These are phyloP conservation scores for Entelexis paramagnoliae DNA, from an alignment of 1,139 yeast species.

Conservation along the genomic window DNA sequence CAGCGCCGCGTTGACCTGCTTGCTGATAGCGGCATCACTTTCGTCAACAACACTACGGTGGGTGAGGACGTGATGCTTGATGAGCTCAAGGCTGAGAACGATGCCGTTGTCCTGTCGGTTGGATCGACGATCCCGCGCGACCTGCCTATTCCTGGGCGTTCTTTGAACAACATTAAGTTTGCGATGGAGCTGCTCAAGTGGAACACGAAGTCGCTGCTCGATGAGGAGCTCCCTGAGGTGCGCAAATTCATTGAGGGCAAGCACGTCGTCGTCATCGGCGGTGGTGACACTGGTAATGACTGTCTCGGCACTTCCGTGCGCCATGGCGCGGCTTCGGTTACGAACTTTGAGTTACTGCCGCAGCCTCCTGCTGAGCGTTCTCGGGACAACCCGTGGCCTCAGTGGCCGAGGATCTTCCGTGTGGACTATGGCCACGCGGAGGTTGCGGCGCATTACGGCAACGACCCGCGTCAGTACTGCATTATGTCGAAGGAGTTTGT, in stretches of 20 bases:
- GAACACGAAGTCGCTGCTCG: slow-evolving; percentile 84
- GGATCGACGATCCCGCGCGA: slow-evolving; percentile 97
- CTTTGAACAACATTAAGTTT: slow-evolving; percentile 74
- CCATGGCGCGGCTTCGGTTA: slow-evolving; percentile 93
- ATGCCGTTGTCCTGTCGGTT: slow-evolving; percentile 86
- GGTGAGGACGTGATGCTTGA: slow-evolving; percentile 69
- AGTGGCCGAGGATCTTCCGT: slow-evolving; percentile 97
- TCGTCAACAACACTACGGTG: slow-evolving; percentile 63
- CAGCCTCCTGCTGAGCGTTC: slow-evolving; percentile 80
- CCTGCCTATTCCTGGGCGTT: slow-evolving; percentile 87
- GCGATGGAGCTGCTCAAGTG: slow-evolving; percentile 88
- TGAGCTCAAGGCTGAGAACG: slow-evolving; percentile 52
- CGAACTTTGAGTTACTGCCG: slow-evolving; percentile 89
- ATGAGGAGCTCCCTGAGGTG: slow-evolving; percentile 68
- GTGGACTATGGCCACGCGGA: slow-evolving; percentile 97
- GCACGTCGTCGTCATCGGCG: slow-evolving; percentile 92
- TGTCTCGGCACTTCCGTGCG: slow-evolving; percentile 96
- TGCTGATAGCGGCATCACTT: slow-evolving; percentile 81
- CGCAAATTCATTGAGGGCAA: slow-evolving; percentile 67
- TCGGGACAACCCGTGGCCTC: slow-evolving; percentile 99
- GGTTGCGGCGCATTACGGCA: slow-evolving; percentile 87
- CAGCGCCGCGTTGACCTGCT: slow-evolving; percentile 86
- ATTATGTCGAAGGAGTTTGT: slow-evolving; percentile 90
- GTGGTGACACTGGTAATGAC: slow-evolving; percentile 99
- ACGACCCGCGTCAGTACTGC: slow-evolving; percentile 95